These are phyloP conservation scores for Amorphotheca resinae DNA, from an alignment of 495 filamentous ascomycete genomes.

Conservation along the genomic window DNA sequence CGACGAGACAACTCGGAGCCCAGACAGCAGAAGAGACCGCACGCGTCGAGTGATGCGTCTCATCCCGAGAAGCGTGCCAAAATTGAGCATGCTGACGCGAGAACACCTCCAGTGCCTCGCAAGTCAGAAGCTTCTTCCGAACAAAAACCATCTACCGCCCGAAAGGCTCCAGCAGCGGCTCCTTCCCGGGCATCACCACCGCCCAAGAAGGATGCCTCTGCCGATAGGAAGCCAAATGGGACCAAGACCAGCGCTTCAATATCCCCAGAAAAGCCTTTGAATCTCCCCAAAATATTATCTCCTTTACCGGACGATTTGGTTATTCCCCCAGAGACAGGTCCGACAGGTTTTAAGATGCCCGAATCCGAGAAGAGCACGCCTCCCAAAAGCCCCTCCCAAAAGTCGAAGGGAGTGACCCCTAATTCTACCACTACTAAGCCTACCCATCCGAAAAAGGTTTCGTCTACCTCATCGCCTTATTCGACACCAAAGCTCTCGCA, in stretches of 20 bases:
- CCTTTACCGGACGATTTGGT: slow-evolving; percentile 18
- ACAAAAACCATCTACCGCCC: slow-evolving; percentile 4
- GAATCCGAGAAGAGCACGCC: slow-evolving; percentile 2
- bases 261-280: slow-evolving; percentile 10
- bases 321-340: background rate
- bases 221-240: background rate
- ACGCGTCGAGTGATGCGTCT: slow-evolving; percentile 3
- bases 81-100: slow-evolving; percentile 8
- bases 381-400: slow-evolving; percentile 1
- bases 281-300: slow-evolving; percentile 15
- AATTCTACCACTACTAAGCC: slow-evolving; percentile 16
- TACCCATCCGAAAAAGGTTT: background rate
- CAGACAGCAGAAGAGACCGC: slow-evolving; percentile 14
- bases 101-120: background rate
- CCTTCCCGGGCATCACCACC: slow-evolving; percentile 3
- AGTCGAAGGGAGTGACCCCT: background rate
- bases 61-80: slow-evolving; percentile 18
- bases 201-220: slow-evolving; percentile 4
- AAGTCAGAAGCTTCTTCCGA: slow-evolving; percentile 1
- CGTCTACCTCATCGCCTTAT: slow-evolving; percentile 1
- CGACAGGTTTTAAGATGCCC: background rate
- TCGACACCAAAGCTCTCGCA: background rate
- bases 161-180: background rate
- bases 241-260: slow-evolving; percentile 2
- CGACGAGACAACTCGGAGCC: slow-evolving; percentile 2